Conservation (phyloP, 1,284 basidiomycete genomes). For the Chalciporus sp. region DNA sequence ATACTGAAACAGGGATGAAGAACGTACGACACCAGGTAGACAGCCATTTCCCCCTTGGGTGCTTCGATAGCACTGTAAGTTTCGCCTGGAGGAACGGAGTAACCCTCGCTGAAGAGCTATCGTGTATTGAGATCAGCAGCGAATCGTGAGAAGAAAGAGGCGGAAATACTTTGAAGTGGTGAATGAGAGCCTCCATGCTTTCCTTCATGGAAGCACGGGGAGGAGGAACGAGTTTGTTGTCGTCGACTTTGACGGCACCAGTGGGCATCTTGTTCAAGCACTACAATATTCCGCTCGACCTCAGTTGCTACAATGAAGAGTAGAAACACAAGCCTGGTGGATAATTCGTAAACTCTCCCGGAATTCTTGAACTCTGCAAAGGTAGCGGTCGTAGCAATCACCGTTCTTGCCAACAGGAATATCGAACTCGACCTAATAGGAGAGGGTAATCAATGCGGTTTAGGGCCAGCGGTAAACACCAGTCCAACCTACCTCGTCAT, state of each 20-base stretch:
- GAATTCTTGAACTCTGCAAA: constrained; percentile 98
- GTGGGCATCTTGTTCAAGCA: constrained; percentile 97
- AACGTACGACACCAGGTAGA: constrained; percentile 88
- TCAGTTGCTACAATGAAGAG: too few species aligned
- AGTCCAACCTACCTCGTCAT: constrained; percentile 71
- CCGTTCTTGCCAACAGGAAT: constrained; percentile 96
- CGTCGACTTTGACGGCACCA: constrained; percentile 93
- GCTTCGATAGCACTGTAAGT: constrained; percentile 98
- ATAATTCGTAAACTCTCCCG: constrained; percentile 93
- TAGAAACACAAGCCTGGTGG: constrained; percentile 53
- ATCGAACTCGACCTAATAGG: constrained; percentile 91
- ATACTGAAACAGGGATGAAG: not conserved
- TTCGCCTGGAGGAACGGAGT: constrained; percentile 96
- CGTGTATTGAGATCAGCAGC: not conserved
- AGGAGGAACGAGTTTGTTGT: constrained; percentile 97
- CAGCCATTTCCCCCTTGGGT: constrained; percentile 98
- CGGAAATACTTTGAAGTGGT: constrained; percentile 87
- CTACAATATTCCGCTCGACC: constrained; percentile 38
- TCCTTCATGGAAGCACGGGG: constrained; percentile 99
- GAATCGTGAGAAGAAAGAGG: not conserved
- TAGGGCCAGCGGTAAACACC: not conserved
- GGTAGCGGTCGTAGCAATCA: constrained; percentile 95
- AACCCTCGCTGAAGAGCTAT: constrained; percentile 94
- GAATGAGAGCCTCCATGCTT: constrained; percentile 96
- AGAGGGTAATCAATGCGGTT: not conserved